Evolutionary conservation across 257 asterid genomes (phyloP).

Genomic region (Penstemon barbatus): DNA sequence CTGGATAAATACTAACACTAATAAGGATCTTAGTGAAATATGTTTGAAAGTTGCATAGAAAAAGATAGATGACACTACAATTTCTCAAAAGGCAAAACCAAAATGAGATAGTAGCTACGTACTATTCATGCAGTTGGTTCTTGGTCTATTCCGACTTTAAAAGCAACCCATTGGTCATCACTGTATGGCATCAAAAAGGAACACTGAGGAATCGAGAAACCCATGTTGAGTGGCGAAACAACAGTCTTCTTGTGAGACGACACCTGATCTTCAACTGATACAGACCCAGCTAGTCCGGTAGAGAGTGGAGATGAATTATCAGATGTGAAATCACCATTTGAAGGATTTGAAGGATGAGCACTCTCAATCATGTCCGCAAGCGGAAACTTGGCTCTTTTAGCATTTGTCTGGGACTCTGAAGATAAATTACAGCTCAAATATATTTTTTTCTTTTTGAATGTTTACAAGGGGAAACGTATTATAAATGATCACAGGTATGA

Average conservation of each 20-base stretch:
- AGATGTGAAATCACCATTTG: slow-evolving; percentile 20
- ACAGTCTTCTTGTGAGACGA: slow-evolving; percentile 32
- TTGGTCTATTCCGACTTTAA: slow-evolving; percentile 14
- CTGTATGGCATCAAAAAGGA: slow-evolving; percentile 44
- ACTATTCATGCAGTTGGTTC: slow-evolving; percentile 22
- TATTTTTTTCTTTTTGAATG: neutral
- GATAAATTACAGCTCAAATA: neutral
- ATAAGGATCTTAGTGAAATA: too few relatives aligned
- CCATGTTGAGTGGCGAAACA: slow-evolving; percentile 36
- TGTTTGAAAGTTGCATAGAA: too few relatives aligned
- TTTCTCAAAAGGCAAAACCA: neutral
- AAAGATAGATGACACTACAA: neutral
- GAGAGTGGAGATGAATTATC: slow-evolving; percentile 13
- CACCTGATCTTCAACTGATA: slow-evolving; percentile 21
- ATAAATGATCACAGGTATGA: neutral
- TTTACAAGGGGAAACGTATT: neutral
- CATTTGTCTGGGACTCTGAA: slow-evolving; percentile 28
- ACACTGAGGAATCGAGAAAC: slow-evolving; percentile 35
- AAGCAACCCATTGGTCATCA: slow-evolving; percentile 54
- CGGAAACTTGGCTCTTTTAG: slow-evolving; percentile 44
- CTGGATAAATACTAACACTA: too few relatives aligned
- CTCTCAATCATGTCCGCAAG: slow-evolving; percentile 24
- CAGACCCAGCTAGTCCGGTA: slow-evolving; percentile 22
- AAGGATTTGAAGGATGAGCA: slow-evolving; percentile 27
- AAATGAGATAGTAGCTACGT: neutral